Evolutionary conservation across 2,329 filamentous ascomycete species (phyloP).

Genomic region (Botrytis porri): DNA sequence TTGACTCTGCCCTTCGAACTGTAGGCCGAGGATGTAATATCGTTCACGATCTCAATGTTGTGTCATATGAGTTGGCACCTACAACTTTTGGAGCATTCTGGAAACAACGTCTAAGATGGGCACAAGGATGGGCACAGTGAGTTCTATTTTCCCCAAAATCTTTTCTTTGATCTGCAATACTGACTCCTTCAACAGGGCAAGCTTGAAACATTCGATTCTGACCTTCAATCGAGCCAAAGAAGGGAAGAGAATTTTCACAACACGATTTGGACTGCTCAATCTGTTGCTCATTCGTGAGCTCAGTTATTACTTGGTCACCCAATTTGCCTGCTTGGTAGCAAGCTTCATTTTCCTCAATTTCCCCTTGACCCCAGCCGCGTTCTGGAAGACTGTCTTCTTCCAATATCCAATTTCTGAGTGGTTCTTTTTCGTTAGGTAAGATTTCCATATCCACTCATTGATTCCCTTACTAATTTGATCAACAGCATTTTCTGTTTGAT

Average conservation of each 20-base stretch:
- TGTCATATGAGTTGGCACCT: slow-evolving; percentile 49
- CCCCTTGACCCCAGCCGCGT: slow-evolving; percentile 40
- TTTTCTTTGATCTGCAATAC: neutral
- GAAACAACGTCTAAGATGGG: slow-evolving; percentile 50
- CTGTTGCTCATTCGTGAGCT: slow-evolving; percentile 46
- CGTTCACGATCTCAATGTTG: slow-evolving; percentile 49
- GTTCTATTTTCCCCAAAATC: neutral
- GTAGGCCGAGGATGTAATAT: slow-evolving; percentile 40
- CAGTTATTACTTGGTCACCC: slow-evolving; percentile 49
- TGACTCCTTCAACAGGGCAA: slow-evolving; percentile 34
- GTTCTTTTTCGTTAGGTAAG: slow-evolving; percentile 46
- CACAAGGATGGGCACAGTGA: slow-evolving; percentile 48
- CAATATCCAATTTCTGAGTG: slow-evolving; percentile 48
- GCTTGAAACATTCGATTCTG: slow-evolving; percentile 43
- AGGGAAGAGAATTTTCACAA: slow-evolving; percentile 39
- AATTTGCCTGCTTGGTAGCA: slow-evolving; percentile 46
- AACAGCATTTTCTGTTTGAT: slow-evolving; percentile 43
- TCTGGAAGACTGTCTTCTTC: slow-evolving; percentile 46
- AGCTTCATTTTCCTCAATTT: slow-evolving; percentile 47
- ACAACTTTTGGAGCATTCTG: slow-evolving; percentile 45
- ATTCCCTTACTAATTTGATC: neutral
- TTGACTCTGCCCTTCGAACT: slow-evolving; percentile 48
- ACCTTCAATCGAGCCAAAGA: slow-evolving; percentile 42
- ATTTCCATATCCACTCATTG: neutral
- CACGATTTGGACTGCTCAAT: slow-evolving; percentile 46